These are phyloP conservation scores for Vinca minor DNA, from an alignment of 257 asterid species.

Conservation along the genomic window DNA sequence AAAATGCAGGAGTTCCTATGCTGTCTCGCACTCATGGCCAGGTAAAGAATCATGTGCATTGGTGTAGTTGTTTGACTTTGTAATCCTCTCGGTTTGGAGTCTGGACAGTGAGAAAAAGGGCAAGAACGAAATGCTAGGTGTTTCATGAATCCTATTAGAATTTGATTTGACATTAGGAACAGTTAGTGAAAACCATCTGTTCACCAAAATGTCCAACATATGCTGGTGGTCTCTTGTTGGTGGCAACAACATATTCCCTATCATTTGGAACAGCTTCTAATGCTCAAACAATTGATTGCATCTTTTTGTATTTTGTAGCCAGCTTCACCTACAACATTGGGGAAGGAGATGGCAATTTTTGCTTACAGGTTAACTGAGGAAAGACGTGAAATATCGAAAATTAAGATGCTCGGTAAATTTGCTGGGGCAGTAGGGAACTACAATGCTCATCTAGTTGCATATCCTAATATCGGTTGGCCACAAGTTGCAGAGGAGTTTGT, in stretches of 20 bases:
- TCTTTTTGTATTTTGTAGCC: slow-evolving; percentile 27
- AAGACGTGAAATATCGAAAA: slow-evolving; percentile 26
- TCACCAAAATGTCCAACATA: no score
- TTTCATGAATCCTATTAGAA: no score
- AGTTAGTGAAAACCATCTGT: no score
- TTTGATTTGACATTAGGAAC: no score
- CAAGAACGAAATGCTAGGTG: no score
- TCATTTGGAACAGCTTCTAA: neutral
- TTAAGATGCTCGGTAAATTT: slow-evolving; percentile 39
- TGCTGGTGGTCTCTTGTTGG: neutral
- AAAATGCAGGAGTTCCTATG: slow-evolving; percentile 32
- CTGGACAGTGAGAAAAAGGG: no score
- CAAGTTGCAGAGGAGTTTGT: slow-evolving; percentile 37
- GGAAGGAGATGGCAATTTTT: slow-evolving; percentile 50
- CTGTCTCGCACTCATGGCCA: slow-evolving; percentile 58
- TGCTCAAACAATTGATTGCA: slow-evolving; percentile 3
- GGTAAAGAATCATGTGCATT: slow-evolving; percentile 19
- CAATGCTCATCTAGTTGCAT: slow-evolving; percentile 44
- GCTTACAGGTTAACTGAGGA: slow-evolving; percentile 32
- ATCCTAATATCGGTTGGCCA: slow-evolving; percentile 43
- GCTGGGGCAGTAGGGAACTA: slow-evolving; percentile 57
- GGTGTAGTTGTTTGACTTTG: neutral
- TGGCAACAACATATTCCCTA: neutral
- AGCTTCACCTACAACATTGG: slow-evolving; percentile 50
- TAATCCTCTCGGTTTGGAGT: no score